Evolutionary conservation across 202 grass and related monocot species (phyloP), one percentile per base, ranked within the genome.

Genomic region (Carex arenaria): DNA sequence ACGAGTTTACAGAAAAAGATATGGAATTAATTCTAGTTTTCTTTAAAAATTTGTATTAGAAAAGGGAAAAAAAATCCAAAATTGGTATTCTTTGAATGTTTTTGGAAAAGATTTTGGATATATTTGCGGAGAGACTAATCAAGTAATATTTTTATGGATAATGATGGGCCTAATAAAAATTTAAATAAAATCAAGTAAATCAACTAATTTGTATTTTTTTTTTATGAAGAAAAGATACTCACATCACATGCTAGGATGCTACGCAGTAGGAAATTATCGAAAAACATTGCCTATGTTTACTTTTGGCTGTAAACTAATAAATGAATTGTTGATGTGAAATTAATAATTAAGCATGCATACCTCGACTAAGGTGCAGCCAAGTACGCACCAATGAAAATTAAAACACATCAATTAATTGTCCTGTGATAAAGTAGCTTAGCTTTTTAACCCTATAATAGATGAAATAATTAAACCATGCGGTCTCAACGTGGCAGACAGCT

Each of bases 401-500:
- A 76, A 32, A 15, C 72, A 76, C 51, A 52, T 17, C 28, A 80
- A 43, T 80, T 81, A 82, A 82, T 54, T 65, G 19, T 82, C 10
- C 79, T 65, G 13, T 2, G 15, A 4, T 63, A 80, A 80, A 80
- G 60, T 47, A 63, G 72, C 49, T 56, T 76, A 32, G 47, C 72
- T 76, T 76, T 76, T 53, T 51, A 76, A 34, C 30, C 22, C 47
- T 74, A 52, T 52, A 52, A 38, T 70, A 11, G 12, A 34, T 5
- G 67, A 62, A 23, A 79, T 79, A 79, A 79, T 79, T 42, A 61
- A 11, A 18, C 54, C 75, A 79, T 79, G 28, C 75, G 75, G 75
- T 79, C 26, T 79, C 28, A 10, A 80, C 55, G 76, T 80, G 76
- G 76, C 55, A 61, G 59, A 63, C 59, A 80, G 30, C 77, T 80